Base-by-base conservation (phyloP, 225 moss, liverwort and hornwort genomes). In the Climacium dendroides region DNA sequence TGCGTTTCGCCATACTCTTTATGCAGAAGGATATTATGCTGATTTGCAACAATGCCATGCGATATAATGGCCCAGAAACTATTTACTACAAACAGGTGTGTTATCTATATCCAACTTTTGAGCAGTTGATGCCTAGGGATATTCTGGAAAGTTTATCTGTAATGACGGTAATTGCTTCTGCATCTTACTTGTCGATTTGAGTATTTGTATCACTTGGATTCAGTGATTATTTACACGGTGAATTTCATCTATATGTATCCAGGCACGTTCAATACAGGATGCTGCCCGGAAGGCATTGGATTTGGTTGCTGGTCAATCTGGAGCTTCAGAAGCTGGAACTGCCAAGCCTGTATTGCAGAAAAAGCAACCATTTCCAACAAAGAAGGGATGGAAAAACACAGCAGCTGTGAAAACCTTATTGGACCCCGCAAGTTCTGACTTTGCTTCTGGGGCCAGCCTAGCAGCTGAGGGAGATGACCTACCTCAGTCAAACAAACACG, bases 21-120 rank as follows among this genome's bases (percentile, higher is more conserved):
- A 66, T 92, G 81, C 96, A 99, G 99, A 96, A 90, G 64, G 99
- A 99, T 84, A 96, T 99, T 62, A 91, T 93, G 88, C 93, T 99
- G 43, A 96, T 99, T 82, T 97, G 97, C 90, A 96, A 88, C 86
- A 99, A 99, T 93, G 99, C 99, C 50, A 99, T 97, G 99, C 96
- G 99, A 53, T 99, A 99, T 86, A 99, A 99, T 92, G 99, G 95
- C 85, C 97, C 96, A 29, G 97, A 99, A 29, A 99, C 99, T 53
- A 96, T 99, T 28, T 99, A 99, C 80, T 99, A 96, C 86, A 99
- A 99, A 82, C 99, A 99, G 99, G 99, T 96, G 86, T 84, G 89
- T 80, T 83, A 50, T 85, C 52, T 61, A 35, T 82, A 30, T 71
- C 64, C 66, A 77, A 47, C 79, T 39, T 39, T 78, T 74, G 55